A percentile compares a stretch with the other conserved stretches of the same genome.
Evolutionary conservation across 495 filamentous ascomycete species (phyloP).

Genomic region (Neurospora africana): DNA sequence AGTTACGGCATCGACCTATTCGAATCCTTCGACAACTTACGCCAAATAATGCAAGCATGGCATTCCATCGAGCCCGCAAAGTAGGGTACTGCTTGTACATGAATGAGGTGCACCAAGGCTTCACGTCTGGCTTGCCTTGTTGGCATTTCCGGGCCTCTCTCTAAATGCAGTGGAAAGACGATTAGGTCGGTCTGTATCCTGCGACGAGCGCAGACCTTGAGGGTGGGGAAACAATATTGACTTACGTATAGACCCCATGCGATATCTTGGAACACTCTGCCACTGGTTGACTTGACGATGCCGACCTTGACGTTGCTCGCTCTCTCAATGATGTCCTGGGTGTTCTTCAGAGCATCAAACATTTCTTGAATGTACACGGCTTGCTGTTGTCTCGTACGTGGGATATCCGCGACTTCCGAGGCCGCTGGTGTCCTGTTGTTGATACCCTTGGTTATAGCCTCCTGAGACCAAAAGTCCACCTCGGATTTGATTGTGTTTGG

Average conservation of each 20-base stretch:
- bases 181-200: background rate
- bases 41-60: background rate
- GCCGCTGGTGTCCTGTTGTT: background rate
- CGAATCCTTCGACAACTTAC: background rate
- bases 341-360: background rate
- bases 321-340: background rate
- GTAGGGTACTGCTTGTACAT: background rate
- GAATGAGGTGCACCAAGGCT: background rate
- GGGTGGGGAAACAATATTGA: background rate
- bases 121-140: background rate
- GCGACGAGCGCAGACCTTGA: background rate
- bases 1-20: background rate
- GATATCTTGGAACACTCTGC: background rate
- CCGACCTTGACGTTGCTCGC: background rate
- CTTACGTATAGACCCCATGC: background rate
- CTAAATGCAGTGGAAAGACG: background rate
- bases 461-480: background rate
- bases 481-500: background rate
- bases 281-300: background rate
- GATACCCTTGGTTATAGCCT: background rate
- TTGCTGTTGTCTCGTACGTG: background rate
- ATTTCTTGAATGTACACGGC: background rate
- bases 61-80: background rate
- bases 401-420: background rate
- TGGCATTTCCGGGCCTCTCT: background rate